phyloP scores from a whole-genome alignment of 352 stramenopile genomes.

The Globisporangium abappressorium region DNA sequence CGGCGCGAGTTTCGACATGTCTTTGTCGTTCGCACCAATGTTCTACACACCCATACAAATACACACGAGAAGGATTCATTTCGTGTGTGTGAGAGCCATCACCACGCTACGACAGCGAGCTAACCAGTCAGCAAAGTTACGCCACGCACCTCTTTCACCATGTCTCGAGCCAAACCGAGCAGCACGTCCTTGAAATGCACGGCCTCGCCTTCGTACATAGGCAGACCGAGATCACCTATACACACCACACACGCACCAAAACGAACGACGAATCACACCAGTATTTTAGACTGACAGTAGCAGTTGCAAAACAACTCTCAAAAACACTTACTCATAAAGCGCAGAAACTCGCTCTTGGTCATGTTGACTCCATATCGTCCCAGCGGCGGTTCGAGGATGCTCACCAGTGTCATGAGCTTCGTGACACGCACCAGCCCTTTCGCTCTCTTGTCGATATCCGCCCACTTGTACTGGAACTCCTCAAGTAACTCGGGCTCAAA shows the following conservation, averaged over 20 bases:
- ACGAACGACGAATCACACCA: not conserved
- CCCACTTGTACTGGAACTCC: constrained; percentile 88
- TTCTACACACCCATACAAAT: constrained; percentile 18
- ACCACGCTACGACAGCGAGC: not conserved
- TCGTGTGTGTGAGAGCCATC: constrained; percentile 7
- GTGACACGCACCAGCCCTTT: constrained; percentile 79
- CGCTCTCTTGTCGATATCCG: constrained; percentile 84
- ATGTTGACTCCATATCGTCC: constrained; percentile 46
- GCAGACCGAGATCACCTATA: constrained; percentile 61
- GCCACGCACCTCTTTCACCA: constrained; percentile 70
- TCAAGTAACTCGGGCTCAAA: constrained; percentile 87
- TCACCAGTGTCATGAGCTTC: constrained; percentile 75
- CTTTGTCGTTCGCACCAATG: constrained; percentile 33
- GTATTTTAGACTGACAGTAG: not conserved
- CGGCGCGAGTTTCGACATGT: constrained; percentile 41
- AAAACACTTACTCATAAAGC: constrained; percentile 49
- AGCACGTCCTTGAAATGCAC: constrained; percentile 89
- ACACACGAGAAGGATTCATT: not conserved
- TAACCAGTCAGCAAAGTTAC: not conserved
- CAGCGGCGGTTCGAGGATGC: constrained; percentile 72
- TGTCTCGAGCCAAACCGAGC: constrained; percentile 70
- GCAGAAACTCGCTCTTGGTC: constrained; percentile 47
- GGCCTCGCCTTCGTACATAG: constrained; percentile 77
- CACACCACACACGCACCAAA: not conserved
- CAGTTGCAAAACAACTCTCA: not conserved